Base-by-base conservation (phyloP, 352 stramenopile species). In the Phytophthora rubi region DNA sequence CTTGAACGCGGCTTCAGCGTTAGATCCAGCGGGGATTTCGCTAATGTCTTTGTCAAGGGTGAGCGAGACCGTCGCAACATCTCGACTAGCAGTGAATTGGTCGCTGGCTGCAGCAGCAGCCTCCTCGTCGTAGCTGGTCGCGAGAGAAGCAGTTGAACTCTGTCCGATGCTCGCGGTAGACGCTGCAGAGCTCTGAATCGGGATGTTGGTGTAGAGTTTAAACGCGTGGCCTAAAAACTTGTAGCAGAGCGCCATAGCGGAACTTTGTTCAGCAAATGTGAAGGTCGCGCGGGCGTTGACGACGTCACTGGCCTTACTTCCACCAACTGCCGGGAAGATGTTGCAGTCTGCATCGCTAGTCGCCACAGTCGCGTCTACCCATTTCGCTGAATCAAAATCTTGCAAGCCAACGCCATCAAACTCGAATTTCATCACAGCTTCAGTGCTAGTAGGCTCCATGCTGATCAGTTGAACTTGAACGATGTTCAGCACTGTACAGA, bases 311-410 rank as follows among this genome's bases (percentile, higher is more conserved):
- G 42, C 35, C 8, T 60, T 53, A 48, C 85, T 92, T 0, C 80
- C 80, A 32, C 76, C 82, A 28, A 87, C 63, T 1, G 75, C 57
- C 4, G 70, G 57, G 32, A 89, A 68, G 9, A n/a, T 49, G 4
- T 76, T 76, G 45, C 85, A 92, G 23, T 85, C 71, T 6, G 53
- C 53, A 53, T 92, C 83, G 9, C 5, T 71, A 0, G 39, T 48
- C 6, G 74, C 75, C 18, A 62, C 64, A 0, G 33, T 32, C 4
- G 59, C 65, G 4, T 73, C 66, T 0, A 92, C 72, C 85, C 85
- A 92, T 54, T 92, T 92, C 0, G 65, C 81, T 0, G 64, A 18
- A 33, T 92, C 85, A 49, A 92, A 90, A 53, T 92, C 85, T 53
- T 90, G 76, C 18, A 81, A 62, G 0, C 85, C 82, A 26, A 86